phyloP scores from a whole-genome alignment of 352 stramenopile species.

The Pythium phragmiticola region DNA sequence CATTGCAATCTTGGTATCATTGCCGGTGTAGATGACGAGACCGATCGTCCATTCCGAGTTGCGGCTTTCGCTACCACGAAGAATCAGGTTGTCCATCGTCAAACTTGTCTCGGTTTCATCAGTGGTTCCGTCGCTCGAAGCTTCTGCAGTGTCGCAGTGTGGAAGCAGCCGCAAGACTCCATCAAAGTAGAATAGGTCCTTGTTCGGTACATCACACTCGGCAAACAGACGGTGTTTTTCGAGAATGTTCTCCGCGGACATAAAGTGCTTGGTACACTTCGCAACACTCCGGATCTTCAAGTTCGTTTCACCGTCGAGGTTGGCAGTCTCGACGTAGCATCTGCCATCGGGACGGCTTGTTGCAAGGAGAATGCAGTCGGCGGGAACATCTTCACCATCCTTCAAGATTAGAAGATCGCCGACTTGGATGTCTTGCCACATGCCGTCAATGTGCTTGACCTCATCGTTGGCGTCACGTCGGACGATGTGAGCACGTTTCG shows the following conservation, averaged over 20 bases:
- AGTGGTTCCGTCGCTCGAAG: background rate
- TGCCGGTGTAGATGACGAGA: conserved; percentile 83
- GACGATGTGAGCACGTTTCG: conserved; percentile 72
- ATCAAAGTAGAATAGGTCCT: conserved; percentile 87
- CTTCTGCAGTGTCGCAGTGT: conserved; percentile 21
- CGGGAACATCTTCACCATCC: conserved; percentile 77
- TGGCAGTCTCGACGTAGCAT: conserved; percentile 86
- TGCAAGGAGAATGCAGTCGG: conserved; percentile 78
- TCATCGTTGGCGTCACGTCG: conserved; percentile 50
- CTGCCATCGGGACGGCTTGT: conserved; percentile 72
- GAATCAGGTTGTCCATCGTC: conserved; percentile 86
- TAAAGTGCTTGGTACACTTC: conserved; percentile 74
- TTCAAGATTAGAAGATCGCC: conserved; percentile 83
- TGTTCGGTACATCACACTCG: conserved; percentile 80
- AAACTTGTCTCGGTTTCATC: conserved; percentile 56
- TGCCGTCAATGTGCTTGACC: conserved; percentile 68
- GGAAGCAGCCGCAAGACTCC: conserved; percentile 50
- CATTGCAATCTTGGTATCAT: conserved; percentile 83
- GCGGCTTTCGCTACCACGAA: conserved; percentile 82
- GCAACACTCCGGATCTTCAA: conserved; percentile 84
- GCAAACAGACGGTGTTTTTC: conserved; percentile 64
- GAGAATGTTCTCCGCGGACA: conserved; percentile 71
- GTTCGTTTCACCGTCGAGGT: conserved; percentile 88
- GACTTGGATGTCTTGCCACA: conserved; percentile 84
- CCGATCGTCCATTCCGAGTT: conserved; percentile 86